phyloP scores from a whole-genome alignment of 2,329 filamentous ascomycete species.

The Pseudocercospora cruenta region DNA sequence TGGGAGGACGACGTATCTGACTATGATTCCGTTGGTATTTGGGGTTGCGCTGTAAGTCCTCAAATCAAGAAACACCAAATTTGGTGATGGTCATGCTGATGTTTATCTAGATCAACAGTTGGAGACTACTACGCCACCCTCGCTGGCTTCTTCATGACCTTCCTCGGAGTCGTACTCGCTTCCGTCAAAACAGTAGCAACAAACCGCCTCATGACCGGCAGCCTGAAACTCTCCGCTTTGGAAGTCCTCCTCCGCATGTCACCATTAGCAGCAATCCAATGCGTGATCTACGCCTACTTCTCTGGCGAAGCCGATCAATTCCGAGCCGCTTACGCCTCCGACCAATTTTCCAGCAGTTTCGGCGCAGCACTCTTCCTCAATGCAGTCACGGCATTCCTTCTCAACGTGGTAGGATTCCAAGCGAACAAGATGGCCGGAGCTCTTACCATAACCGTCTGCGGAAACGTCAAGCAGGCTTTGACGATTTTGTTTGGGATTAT shows the following conservation, averaged over 20 bases:
- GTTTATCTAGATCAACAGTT: slow-evolving; percentile 50
- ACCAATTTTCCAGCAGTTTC: slow-evolving; percentile 56
- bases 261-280: slow-evolving; percentile 28
- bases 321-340: slow-evolving; percentile 14
- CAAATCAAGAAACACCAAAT: background rate
- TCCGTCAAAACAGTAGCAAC: slow-evolving; percentile 64
- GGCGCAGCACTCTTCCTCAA: slow-evolving; percentile 55
- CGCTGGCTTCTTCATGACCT: slow-evolving; percentile 47
- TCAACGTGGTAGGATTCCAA: slow-evolving; percentile 44
- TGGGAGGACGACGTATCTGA: slow-evolving; percentile 60
- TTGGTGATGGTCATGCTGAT: background rate
- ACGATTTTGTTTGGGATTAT: slow-evolving; percentile 43
- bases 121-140: slow-evolving; percentile 67
- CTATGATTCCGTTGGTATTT: slow-evolving; percentile 63
- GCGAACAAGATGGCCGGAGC: slow-evolving; percentile 45
- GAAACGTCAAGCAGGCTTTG: slow-evolving; percentile 44
- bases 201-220: slow-evolving; percentile 67
- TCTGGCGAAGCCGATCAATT: slow-evolving; percentile 26
- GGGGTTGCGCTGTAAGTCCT: slow-evolving; percentile 56
- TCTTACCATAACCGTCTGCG: slow-evolving; percentile 42
- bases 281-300: slow-evolving; percentile 26
- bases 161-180: slow-evolving; percentile 44
- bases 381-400: slow-evolving; percentile 39
- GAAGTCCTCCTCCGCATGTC: slow-evolving; percentile 57
- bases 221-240: slow-evolving; percentile 60